Evolutionary conservation across 371 early-diverging fungal genomes (phyloP).

Genomic region (Cokeromyces recurvatus): DNA sequence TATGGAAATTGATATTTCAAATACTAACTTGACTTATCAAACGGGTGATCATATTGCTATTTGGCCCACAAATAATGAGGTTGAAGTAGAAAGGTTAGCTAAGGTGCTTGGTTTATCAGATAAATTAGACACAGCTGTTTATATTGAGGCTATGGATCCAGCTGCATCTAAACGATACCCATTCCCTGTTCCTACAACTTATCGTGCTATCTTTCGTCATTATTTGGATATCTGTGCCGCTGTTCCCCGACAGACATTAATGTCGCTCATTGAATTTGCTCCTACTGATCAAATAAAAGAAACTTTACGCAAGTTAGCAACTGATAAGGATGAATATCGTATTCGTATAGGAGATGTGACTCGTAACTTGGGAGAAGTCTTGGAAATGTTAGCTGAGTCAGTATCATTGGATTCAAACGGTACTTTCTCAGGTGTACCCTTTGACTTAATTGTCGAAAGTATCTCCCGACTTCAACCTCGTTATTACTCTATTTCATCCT

Average conservation of each 20-base stretch:
- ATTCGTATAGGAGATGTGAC: slow-evolving; percentile 54
- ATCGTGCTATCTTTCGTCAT: slow-evolving; percentile 81
- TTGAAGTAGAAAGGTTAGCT: slow-evolving; percentile 66
- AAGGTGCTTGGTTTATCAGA: slow-evolving; percentile 56
- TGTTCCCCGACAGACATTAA: slow-evolving; percentile 61
- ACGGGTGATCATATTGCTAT: slow-evolving; percentile 97
- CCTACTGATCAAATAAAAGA: slow-evolving; percentile 50
- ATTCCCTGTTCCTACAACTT: slow-evolving; percentile 87
- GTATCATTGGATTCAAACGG: slow-evolving; percentile 21
- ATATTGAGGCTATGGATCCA: slow-evolving; percentile 59
- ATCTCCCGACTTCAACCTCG: slow-evolving; percentile 83
- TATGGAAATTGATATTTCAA: slow-evolving; percentile 84
- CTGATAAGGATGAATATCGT: slow-evolving; percentile 72
- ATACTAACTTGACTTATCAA: slow-evolving; percentile 75
- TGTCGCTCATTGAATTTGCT: slow-evolving; percentile 54
- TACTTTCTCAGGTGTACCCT: slow-evolving; percentile 46
- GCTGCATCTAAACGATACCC: slow-evolving; percentile 69
- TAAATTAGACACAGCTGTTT: slow-evolving; percentile 62
- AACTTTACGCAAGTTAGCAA: slow-evolving; percentile 51
- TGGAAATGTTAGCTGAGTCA: slow-evolving; percentile 33
- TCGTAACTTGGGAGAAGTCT: slow-evolving; percentile 63
- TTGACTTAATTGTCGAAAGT: slow-evolving; percentile 73
- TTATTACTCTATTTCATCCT: slow-evolving; percentile 93
- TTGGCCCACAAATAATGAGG: slow-evolving; percentile 83
- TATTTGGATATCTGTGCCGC: slow-evolving; percentile 85